Evolutionary conservation across 352 stramenopile species (phyloP).

Genomic region (Phytophthora fragariaefolia): DNA sequence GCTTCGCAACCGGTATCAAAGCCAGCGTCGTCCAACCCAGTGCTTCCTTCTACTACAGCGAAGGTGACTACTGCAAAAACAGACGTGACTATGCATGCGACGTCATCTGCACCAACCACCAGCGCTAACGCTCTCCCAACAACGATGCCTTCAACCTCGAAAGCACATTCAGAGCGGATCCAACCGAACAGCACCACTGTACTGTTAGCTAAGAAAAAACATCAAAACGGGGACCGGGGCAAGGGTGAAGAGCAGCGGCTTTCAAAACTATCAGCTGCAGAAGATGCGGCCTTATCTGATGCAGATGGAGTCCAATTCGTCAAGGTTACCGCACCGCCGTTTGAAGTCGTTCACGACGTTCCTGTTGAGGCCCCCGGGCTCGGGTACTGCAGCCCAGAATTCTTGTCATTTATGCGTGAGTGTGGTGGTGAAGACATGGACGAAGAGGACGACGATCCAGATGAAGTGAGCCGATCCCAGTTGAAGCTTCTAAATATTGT

Average conservation of each 20-base stretch:
- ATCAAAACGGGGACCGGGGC: not conserved
- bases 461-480: constrained; percentile 39
- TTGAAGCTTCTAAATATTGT: constrained; percentile 61
- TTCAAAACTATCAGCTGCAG: constrained; percentile 10
- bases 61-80: not conserved
- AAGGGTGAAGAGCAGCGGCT: not conserved
- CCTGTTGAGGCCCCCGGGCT: constrained; percentile 31
- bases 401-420: constrained; percentile 58
- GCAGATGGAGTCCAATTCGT: constrained; percentile 11
- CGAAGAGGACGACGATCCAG: constrained; percentile 52
- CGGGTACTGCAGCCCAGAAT: constrained; percentile 49
- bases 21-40: not conserved
- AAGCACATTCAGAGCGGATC: not conserved
- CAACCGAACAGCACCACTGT: constrained; percentile 17
- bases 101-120: not conserved
- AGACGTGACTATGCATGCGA: not conserved
- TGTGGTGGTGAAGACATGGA: constrained; percentile 46
- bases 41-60: not conserved
- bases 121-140: not conserved
- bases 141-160: not conserved
- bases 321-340: constrained; percentile 10
- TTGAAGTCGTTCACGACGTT: constrained; percentile 10
- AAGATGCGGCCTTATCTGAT: constrained; percentile 2
- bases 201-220: constrained; percentile 41
- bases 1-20: not conserved